A percentile compares a stretch with the other conserved stretches of the same genome.
Conservation (phyloP, 2,329 filamentous ascomycete species). For the Colletotrichum lindemuthianum region DNA sequence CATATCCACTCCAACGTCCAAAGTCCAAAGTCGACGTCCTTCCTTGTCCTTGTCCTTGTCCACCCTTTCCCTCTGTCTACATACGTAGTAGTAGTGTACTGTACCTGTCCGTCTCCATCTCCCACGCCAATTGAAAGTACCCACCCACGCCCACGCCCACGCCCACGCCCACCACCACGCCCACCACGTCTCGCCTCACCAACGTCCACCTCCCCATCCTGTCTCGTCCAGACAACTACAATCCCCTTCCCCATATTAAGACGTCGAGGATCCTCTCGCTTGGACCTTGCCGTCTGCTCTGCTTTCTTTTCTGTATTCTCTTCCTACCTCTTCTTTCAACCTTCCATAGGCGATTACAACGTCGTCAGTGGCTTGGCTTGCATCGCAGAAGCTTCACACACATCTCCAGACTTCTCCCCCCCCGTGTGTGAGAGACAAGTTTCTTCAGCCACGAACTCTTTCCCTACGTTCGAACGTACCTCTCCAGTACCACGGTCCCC, state of each 20-base stretch:
- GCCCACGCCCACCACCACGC: background rate
- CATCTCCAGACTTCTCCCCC: background rate
- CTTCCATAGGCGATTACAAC: background rate
- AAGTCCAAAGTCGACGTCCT: background rate
- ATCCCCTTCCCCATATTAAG: constrained; percentile 35
- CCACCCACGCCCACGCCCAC: background rate
- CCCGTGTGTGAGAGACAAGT: too few relatives aligned
- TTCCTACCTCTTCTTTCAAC: constrained; percentile 2
- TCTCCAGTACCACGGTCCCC: background rate
- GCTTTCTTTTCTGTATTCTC: constrained; percentile 9
- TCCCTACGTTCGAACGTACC: background rate
- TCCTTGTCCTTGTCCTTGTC: too few relatives aligned
- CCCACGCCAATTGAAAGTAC: too few relatives aligned
- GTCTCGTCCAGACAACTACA: constrained; percentile 25
- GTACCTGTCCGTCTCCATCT: too few relatives aligned
- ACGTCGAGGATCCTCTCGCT: constrained; percentile 33
- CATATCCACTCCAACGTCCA: constrained; percentile 23
- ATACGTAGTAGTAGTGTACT: too few relatives aligned
- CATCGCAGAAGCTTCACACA: constrained; percentile 1
- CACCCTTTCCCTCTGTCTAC: too few relatives aligned
- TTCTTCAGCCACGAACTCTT: too few relatives aligned
- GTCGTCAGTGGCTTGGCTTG: background rate
- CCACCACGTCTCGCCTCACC: constrained; percentile 1
- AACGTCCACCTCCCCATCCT: constrained; percentile 10
- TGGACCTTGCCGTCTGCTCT: constrained; percentile 8